These are phyloP conservation scores for Oropetium thomaeum DNA, from an alignment of 176 grass and related monocot species.

Conservation along the genomic window DNA sequence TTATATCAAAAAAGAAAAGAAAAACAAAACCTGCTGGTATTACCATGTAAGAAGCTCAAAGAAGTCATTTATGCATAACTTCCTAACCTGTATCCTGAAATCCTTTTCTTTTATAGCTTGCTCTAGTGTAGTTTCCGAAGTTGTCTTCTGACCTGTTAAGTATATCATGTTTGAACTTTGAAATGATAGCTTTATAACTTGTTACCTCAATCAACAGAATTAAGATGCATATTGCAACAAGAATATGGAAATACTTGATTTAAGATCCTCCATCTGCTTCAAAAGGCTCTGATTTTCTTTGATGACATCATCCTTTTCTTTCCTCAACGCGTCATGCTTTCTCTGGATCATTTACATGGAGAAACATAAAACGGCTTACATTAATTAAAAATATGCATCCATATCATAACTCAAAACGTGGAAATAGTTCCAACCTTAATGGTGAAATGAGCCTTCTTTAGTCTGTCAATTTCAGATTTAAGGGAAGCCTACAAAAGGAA, in stretches of 20 bases:
- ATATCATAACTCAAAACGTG: conserved; percentile 18
- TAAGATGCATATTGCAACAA: background rate
- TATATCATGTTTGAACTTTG: conserved; percentile 37
- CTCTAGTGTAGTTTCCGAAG: conserved; percentile 47
- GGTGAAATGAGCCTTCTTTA: conserved; percentile 32
- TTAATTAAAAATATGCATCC: conserved; percentile 5
- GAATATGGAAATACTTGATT: conserved; percentile 66
- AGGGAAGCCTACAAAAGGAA: conserved; percentile 46
- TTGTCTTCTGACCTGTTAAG: conserved; percentile 63
- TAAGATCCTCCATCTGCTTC: conserved; percentile 93
- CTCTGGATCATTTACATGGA: conserved; percentile 49
- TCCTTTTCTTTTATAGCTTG: conserved; percentile 83
- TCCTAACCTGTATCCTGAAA: conserved; percentile 84
- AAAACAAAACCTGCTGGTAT: background rate
- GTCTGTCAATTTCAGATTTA: conserved; percentile 64
- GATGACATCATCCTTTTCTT: conserved; percentile 53
- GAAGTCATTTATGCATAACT: conserved; percentile 8
- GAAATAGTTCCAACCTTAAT: conserved; percentile 48
- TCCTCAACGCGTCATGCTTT: conserved; percentile 46
- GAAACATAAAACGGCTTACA: background rate
- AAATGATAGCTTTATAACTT: background rate
- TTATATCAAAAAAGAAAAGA: background rate
- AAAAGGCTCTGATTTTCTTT: conserved; percentile 63
- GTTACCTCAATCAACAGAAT: background rate
- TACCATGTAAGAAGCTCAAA: conserved; percentile 28